phyloP scores from a whole-genome alignment of 1,284 basidiomycete species.

The Moesziomyces sp. region DNA sequence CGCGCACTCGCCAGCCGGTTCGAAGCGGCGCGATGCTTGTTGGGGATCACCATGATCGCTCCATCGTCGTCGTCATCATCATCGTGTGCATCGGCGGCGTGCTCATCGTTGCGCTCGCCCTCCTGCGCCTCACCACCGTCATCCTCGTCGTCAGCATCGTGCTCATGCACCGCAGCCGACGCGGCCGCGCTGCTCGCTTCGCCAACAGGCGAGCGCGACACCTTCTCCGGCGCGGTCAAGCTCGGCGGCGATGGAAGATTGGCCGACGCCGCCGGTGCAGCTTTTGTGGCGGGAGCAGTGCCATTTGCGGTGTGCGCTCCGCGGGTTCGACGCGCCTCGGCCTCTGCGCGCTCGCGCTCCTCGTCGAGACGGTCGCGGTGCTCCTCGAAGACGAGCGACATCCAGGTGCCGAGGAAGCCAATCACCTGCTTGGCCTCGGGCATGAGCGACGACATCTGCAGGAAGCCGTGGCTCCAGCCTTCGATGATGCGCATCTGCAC shows the following conservation, averaged over 20 bases:
- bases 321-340: conserved; percentile 19
- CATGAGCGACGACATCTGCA: conserved; percentile 89
- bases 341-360: conserved; percentile 29
- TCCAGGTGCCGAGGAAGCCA: conserved; percentile 91
- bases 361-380: conserved; percentile 37
- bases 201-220: no score
- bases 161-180: conserved; percentile 8
- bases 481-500: conserved; percentile 78
- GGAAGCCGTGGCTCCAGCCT: conserved; percentile 64
- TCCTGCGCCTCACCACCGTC: conserved; percentile 44
- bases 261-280: neutral
- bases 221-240: conserved; percentile 3
- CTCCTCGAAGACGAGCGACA: conserved; percentile 79
- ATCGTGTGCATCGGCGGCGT: conserved; percentile 15
- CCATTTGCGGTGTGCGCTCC: conserved; percentile 3
- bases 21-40: conserved; percentile 13
- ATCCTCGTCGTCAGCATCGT: conserved; percentile 27
- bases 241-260: conserved; percentile 5
- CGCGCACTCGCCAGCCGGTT: neutral
- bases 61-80: conserved; percentile 57
- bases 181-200: neutral
- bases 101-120: conserved; percentile 58
- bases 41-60: conserved; percentile 58
- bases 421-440: conserved; percentile 83
- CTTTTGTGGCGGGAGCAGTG: conserved; percentile 8